These are phyloP conservation scores for Xylaria nigripes DNA, from an alignment of 495 filamentous ascomycete species.

Conservation along the genomic window DNA sequence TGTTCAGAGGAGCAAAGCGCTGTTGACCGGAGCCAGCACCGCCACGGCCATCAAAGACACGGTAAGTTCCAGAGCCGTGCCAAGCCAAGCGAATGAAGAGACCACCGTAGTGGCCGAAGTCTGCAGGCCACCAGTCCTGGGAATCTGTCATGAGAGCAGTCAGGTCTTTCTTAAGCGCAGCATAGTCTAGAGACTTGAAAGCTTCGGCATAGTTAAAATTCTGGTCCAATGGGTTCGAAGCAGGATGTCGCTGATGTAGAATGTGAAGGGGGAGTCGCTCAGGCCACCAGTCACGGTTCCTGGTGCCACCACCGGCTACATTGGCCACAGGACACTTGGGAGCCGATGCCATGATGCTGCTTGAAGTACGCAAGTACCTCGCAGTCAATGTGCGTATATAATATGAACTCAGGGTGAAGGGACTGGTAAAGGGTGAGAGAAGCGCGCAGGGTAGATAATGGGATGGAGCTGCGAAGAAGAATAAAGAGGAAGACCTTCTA, in stretches of 20 bases:
- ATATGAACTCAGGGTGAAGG: neutral
- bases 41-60: slow-evolving; percentile 61
- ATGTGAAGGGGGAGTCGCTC: slow-evolving; percentile 55
- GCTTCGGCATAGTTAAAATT: slow-evolving; percentile 62
- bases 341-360: slow-evolving; percentile 9
- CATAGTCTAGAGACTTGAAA: slow-evolving; percentile 64
- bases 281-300: slow-evolving; percentile 65
- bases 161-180: slow-evolving; percentile 62
- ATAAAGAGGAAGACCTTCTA: neutral
- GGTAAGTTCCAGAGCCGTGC: slow-evolving; percentile 69
- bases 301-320: slow-evolving; percentile 52
- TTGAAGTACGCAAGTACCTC: neutral
- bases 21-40: slow-evolving; percentile 65
- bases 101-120: slow-evolving; percentile 70
- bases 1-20: slow-evolving; percentile 69
- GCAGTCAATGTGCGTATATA: neutral
- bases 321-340: slow-evolving; percentile 49
- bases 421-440: neutral
- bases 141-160: slow-evolving; percentile 61
- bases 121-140: slow-evolving; percentile 68
- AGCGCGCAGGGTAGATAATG: neutral
- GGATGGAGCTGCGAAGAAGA: neutral
- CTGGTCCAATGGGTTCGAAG: slow-evolving; percentile 49
- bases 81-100: slow-evolving; percentile 71
- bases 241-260: slow-evolving; percentile 57